Conservation (phyloP, 2,329 filamentous ascomycete species). For the Xylaria sp. region DNA sequence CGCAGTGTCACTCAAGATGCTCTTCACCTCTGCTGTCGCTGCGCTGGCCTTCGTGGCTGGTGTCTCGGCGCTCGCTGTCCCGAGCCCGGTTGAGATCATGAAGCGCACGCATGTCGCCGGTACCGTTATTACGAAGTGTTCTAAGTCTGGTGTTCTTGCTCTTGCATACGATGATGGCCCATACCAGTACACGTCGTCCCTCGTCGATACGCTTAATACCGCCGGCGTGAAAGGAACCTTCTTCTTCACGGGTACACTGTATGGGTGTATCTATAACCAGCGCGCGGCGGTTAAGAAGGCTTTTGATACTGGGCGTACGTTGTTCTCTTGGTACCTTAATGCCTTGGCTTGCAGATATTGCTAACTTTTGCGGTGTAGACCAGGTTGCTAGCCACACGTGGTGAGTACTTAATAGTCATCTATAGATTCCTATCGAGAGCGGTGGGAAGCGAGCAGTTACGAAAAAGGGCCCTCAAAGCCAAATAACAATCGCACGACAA, state of each 20-base stretch:
- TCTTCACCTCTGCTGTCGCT: conserved; percentile 38
- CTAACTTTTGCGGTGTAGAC: conserved; percentile 43
- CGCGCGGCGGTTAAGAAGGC: conserved; percentile 64
- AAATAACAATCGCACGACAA: neutral
- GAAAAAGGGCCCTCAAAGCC: neutral
- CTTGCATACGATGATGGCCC: conserved; percentile 67
- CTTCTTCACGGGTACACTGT: conserved; percentile 64
- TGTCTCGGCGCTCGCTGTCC: conserved; percentile 45
- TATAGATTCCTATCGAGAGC: neutral
- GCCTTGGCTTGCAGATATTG: neutral
- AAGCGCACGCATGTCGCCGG: conserved; percentile 56
- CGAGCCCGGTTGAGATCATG: conserved; percentile 55
- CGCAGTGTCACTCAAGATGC: conserved; percentile 8
- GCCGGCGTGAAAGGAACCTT: conserved; percentile 64
- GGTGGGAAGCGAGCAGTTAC: neutral
- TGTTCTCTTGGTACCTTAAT: neutral
- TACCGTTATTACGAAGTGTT: conserved; percentile 59
- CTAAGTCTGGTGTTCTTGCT: conserved; percentile 57
- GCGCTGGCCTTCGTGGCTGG: conserved; percentile 42
- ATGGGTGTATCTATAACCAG: conserved; percentile 63
- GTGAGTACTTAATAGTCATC: conserved; percentile 50
- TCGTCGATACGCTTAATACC: conserved; percentile 62
- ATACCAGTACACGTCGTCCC: conserved; percentile 59
- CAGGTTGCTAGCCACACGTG: conserved; percentile 66
- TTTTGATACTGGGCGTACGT: conserved; percentile 56